phyloP scores from a whole-genome alignment of 768 basidiomycete genomes.

The Collybia sordida region DNA sequence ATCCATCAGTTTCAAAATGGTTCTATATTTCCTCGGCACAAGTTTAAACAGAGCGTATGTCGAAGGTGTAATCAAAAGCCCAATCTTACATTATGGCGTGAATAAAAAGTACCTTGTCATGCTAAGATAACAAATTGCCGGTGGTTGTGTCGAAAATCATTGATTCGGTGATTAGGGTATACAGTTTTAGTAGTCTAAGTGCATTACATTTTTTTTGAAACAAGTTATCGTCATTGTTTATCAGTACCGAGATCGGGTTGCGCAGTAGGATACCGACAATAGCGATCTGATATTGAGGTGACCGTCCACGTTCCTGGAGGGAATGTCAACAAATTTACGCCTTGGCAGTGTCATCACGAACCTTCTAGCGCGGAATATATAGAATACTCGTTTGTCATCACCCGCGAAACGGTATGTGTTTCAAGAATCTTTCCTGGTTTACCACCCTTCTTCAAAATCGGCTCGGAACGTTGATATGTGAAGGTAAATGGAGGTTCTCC shows the following conservation, averaged over 20 bases:
- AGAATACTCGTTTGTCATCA: slow-evolving; percentile 76
- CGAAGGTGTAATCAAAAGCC: slow-evolving; percentile 4
- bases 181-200: not conserved
- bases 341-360: slow-evolving; percentile 23
- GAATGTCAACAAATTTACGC: slow-evolving; percentile 4
- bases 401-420: slow-evolving; percentile 85
- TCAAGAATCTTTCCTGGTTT: slow-evolving; percentile 81
- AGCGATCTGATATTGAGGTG: slow-evolving; percentile 86
- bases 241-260: slow-evolving; percentile 49
- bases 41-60: slow-evolving; percentile 41
- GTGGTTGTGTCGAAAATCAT: not conserved
- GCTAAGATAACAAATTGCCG: too few species aligned
- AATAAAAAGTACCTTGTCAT: too few species aligned
- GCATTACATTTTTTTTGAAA: slow-evolving; percentile 7
- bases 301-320: slow-evolving; percentile 84
- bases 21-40: slow-evolving; percentile 93
- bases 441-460: slow-evolving; percentile 63
- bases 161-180: too few species aligned
- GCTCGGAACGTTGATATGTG: slow-evolving; percentile 86
- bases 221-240: slow-evolving; percentile 27
- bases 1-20: slow-evolving; percentile 71
- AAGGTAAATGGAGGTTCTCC: slow-evolving; percentile 97
- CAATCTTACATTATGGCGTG: not conserved
- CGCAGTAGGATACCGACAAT: slow-evolving; percentile 83
- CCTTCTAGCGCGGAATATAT: slow-evolving; percentile 93